Conservation (phyloP, 805 yeast genomes). For the Clavispora asparagi region DNA sequence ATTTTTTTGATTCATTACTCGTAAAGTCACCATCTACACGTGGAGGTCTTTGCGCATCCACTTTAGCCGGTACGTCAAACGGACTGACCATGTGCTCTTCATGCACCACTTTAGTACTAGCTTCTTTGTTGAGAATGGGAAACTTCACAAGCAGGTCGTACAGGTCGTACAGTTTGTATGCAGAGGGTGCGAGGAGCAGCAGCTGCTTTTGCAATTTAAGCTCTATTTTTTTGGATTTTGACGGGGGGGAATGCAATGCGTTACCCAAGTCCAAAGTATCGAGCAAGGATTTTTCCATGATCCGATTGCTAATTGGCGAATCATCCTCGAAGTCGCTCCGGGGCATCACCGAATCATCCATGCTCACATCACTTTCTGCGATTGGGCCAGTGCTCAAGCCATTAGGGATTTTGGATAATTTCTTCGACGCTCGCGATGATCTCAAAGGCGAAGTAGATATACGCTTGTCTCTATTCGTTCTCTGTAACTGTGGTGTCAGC, state of each 20-base stretch:
- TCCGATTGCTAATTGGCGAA: constrained; percentile 24
- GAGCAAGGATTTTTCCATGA: constrained; percentile 19
- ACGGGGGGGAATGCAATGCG: constrained; percentile 27
- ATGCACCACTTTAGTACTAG: constrained; percentile 19
- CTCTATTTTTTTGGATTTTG: neutral
- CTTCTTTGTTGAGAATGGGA: constrained; percentile 33
- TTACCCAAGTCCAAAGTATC: constrained; percentile 26
- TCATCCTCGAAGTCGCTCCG: constrained; percentile 24
- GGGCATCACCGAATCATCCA: constrained; percentile 21
- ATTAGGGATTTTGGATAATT: constrained; percentile 10
- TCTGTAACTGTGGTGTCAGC: neutral
- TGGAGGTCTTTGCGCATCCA: neutral
- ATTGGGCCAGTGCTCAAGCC: constrained; percentile 1
- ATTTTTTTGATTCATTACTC: neutral
- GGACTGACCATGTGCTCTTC: neutral
- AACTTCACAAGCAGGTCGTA: constrained; percentile 9
- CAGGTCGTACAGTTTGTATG: neutral
- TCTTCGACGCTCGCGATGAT: constrained; percentile 17
- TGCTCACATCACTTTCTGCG: constrained; percentile 27
- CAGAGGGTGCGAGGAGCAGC: neutral
- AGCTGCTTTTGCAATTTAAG: neutral
- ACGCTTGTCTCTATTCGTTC: constrained; percentile 16
- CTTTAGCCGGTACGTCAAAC: neutral
- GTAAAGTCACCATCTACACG: neutral
- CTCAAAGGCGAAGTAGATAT: constrained; percentile 22